Base-by-base conservation (phyloP, 352 stramenopile species). In the Poterioochromonas sp. region DNA sequence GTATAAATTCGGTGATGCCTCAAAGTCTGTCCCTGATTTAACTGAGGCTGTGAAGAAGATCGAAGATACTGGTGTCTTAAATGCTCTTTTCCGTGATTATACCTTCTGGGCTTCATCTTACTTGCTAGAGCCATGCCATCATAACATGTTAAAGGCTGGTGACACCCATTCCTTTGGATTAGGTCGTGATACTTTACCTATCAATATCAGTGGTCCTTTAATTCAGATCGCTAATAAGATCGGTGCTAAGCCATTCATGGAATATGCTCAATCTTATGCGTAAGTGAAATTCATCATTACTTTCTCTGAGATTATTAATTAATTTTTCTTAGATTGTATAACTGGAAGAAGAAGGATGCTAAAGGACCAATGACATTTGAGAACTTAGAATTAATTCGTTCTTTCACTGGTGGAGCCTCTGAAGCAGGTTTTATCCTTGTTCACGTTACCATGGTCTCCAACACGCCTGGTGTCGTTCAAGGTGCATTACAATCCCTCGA, bases 61-160 rank as follows among this genome's bases (percentile, higher is more conserved):
- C 29, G 12, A 12, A 15, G 58, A 68, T 26, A 8, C 12, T 68
- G 12, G 11, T 18, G 5, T 68, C 8, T 26, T 68, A 15, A 18
- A 8, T 68, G 58, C 58, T 68, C 58, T 68, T 11, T 68, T 68
- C 58, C 58, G 58, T 35, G 58, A 68, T 26, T 68, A 68, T 39
- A 68, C 58, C 34, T 68, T 68, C 58, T 68, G 58, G 58, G 58
- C 58, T 26, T 40, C 26, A 15, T 12, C 58, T 39, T 68, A 68
- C 29, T 26, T 68, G 5, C 26, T 68, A 26, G 58, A 68, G 58
- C 58, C 58, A 29, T 68, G 58, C 58, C 5, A 68, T 68, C 29
- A 8, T 8, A 39, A 35, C 5, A 29, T 40, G 5, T 18, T 32
- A 11, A 35, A 68, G 58, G 20, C 8, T 8, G 20, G 20, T 53